Evolutionary conservation across 345 rosid species (phyloP).

Genomic region (Combretum micranthum): DNA sequence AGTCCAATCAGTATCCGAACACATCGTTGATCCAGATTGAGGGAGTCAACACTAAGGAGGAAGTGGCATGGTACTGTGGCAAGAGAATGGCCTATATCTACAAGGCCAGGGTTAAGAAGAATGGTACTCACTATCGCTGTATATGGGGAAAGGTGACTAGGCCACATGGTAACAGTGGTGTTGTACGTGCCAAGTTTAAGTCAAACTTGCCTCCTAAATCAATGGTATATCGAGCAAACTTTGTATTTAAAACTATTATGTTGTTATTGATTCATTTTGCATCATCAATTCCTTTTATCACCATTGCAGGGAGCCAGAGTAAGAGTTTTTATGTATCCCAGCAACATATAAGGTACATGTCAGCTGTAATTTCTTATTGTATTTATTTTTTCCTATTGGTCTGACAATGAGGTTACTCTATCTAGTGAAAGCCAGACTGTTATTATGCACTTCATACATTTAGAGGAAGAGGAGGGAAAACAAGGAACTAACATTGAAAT

Average conservation of each 20-base stretch:
- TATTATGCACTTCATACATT: too few relatives aligned
- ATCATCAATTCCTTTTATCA: not conserved
- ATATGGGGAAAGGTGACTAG: slow-evolving; percentile 21
- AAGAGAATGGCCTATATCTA: slow-evolving; percentile 21
- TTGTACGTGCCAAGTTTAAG: slow-evolving; percentile 83
- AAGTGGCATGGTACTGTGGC: slow-evolving; percentile 18
- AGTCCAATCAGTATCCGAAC: slow-evolving; percentile 75
- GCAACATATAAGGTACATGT: slow-evolving; percentile 70
- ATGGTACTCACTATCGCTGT: slow-evolving; percentile 11
- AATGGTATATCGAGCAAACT: slow-evolving; percentile 36
- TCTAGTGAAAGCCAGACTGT: too few relatives aligned
- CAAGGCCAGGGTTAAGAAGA: slow-evolving; percentile 23
- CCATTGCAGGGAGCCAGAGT: slow-evolving; percentile 61
- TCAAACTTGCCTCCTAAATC: slow-evolving; percentile 86
- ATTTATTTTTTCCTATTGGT: too few relatives aligned
- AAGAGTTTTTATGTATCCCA: slow-evolving; percentile 96
- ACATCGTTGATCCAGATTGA: slow-evolving; percentile 17
- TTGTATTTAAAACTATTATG: not conserved
- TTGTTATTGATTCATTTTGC: not conserved
- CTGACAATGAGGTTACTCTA: too few relatives aligned
- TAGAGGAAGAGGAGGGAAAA: too few relatives aligned
- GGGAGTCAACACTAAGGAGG: slow-evolving; percentile 22
- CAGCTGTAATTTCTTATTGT: too few relatives aligned
- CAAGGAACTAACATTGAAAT: too few relatives aligned
- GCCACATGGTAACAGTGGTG: slow-evolving; percentile 41